Evolutionary conservation across 768 basidiomycete genomes (phyloP), one percentile per base, ranked within the genome.

Genomic region (Tulasnella sp.): DNA sequence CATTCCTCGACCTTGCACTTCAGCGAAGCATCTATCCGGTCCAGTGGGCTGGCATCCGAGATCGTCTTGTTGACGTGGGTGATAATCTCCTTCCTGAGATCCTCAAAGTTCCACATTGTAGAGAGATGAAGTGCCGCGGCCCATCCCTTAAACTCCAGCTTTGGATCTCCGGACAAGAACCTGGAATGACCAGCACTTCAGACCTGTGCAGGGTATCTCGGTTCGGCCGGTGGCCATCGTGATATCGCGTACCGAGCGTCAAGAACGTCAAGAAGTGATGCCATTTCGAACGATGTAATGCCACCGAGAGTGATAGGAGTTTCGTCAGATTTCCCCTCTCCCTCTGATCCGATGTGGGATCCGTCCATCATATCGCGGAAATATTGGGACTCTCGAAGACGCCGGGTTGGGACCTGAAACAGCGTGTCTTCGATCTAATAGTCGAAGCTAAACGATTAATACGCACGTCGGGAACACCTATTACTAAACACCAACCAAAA

Each of bases 41-140:
- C 75, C 4, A 76, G 1, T 3, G 75, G 75, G n/a, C 54, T 42
- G 24, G n/a, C 37, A 8, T 24, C 1, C 9, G 44, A 22, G 8
- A 75, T 75, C 1, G 34, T 37, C 28, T 41, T 42, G 6, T 41
- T 41, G 16, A 41, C 40, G 16, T 18, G n/a, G 22, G 74, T 11
- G 20, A 42, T 37, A 28, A 75, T n/a, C 20, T 41, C 24, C 74
- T n/a, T 34, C 40, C 41, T 37, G 3, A 48, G 41, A 1, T 16
- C 40, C 74, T 80, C 46, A 58, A 73, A 80, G 18, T 75, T 31
- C 79, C 79, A 80, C 79, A 80, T 80, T 5, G 79, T 80, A 1
- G 79, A 37, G 18, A 80, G 79, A 31, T 80, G 69, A 12, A 80
- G 69, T 11, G 54, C 54, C 8, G 79, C 79, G 5, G 69, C 41